Conservation (phyloP, 148 eudicot genomes). For the Vaccinium macrocarpon region DNA sequence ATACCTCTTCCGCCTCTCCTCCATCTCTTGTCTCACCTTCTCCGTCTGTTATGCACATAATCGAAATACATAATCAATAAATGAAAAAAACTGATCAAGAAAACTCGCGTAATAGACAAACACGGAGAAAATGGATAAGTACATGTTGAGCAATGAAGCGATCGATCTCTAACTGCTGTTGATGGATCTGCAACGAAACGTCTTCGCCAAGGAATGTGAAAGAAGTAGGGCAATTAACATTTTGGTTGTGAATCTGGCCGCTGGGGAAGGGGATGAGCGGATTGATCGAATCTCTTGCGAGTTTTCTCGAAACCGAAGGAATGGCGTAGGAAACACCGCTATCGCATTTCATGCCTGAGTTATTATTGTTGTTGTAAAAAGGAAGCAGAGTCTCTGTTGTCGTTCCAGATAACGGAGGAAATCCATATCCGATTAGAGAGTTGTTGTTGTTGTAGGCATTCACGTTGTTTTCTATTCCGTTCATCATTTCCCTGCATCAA, state of each 20-base stretch:
- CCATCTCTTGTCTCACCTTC: slow-evolving; percentile 51
- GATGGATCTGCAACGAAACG: slow-evolving; percentile 53
- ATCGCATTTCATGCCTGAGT: slow-evolving; percentile 41
- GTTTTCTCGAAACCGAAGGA: slow-evolving; percentile 40
- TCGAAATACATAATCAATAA: neutral
- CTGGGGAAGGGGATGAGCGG: slow-evolving; percentile 15
- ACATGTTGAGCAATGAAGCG: slow-evolving; percentile 63
- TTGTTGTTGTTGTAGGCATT: slow-evolving; percentile 7
- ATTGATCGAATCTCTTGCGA: slow-evolving; percentile 34
- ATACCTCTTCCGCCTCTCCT: slow-evolving; percentile 42
- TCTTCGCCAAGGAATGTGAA: slow-evolving; percentile 60
- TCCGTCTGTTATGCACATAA: slow-evolving; percentile 40
- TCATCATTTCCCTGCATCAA: slow-evolving; percentile 23
- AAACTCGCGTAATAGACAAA: neutral
- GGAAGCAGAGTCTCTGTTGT: slow-evolving; percentile 29
- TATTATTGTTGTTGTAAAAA: slow-evolving; percentile 20
- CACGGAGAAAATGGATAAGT: slow-evolving; percentile 9
- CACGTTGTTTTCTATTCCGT: slow-evolving; percentile 20
- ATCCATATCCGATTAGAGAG: slow-evolving; percentile 20
- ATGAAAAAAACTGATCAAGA: no score
- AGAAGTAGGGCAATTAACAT: slow-evolving; percentile 4
- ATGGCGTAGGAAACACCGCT: slow-evolving; percentile 52
- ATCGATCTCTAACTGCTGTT: slow-evolving; percentile 63
- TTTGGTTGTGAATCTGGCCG: neutral
- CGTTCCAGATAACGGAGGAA: slow-evolving; percentile 29